Evolutionary conservation across 148 eudicot species (phyloP).

Genomic region (Amaranthus cruentus): DNA sequence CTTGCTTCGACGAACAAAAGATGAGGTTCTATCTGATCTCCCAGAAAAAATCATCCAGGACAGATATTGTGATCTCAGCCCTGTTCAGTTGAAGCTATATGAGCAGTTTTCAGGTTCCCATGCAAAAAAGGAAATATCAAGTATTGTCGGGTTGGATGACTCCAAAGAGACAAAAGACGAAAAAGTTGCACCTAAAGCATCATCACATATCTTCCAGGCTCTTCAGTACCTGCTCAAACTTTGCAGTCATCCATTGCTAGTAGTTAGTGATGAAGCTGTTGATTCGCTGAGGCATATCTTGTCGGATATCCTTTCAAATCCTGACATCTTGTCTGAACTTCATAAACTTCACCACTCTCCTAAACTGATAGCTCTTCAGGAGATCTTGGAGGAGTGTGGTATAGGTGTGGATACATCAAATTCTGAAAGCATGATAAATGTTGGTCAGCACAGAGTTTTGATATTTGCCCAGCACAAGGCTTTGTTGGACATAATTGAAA

Average conservation of each 20-base stretch:
- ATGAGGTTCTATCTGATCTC: conserved; percentile 93
- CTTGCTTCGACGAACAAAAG: conserved; percentile 92
- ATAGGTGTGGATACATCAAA: conserved; percentile 73
- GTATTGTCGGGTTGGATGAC: conserved; percentile 56
- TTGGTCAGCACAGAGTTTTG: conserved; percentile 96
- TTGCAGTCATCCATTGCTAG: conserved; percentile 97
- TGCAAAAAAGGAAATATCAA: conserved; percentile 80
- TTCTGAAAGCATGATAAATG: conserved; percentile 62
- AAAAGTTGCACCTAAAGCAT: conserved; percentile 58
- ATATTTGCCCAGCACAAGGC: conserved; percentile 99
- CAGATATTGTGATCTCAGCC: conserved; percentile 94
- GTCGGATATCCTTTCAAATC: conserved; percentile 50
- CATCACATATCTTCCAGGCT: conserved; percentile 95
- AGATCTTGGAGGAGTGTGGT: conserved; percentile 97
- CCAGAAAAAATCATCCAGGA: conserved; percentile 99
- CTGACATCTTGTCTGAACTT: conserved; percentile 67
- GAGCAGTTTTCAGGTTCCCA: conserved; percentile 89
- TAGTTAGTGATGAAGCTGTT: conserved; percentile 62
- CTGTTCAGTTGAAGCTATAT: conserved; percentile 84
- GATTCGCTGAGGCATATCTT: conserved; percentile 50
- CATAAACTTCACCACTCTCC: conserved; percentile 93
- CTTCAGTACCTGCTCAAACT: conserved; percentile 92
- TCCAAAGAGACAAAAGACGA: conserved; percentile 48
- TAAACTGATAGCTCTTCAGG: conserved; percentile 92
- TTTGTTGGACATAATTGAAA: conserved; percentile 81